Conservation (phyloP, 192 early-diverging fungal species). For the Coemansia sp. region DNA sequence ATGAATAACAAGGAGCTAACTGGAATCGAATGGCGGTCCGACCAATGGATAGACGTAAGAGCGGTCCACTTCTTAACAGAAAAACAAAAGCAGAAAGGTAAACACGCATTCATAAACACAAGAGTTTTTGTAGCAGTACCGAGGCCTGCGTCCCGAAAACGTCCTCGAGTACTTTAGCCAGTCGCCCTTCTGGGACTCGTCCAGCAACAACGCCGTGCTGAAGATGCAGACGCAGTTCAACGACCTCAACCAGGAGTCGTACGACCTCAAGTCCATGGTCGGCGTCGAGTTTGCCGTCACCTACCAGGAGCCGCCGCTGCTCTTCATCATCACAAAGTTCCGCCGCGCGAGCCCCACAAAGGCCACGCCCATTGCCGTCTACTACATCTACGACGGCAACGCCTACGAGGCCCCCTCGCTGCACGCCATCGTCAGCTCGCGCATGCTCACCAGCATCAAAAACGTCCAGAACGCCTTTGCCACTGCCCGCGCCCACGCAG, state of each 20-base stretch:
- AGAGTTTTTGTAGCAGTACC: slow-evolving; percentile 47
- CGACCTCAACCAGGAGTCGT: slow-evolving; percentile 54
- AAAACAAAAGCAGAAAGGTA: neutral
- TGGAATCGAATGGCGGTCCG: slow-evolving; percentile 61
- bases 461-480: slow-evolving; percentile 43
- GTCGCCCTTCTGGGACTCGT: slow-evolving; percentile 78
- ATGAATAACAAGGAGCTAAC: slow-evolving; percentile 56
- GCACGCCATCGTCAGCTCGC: slow-evolving; percentile 63
- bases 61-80: no score
- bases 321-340: slow-evolving; percentile 73
- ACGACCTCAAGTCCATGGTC: slow-evolving; percentile 59
- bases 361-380: slow-evolving; percentile 43
- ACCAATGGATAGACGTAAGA: slow-evolving; percentile 51
- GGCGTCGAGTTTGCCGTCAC: slow-evolving; percentile 74
- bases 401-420: slow-evolving; percentile 71
- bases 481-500: slow-evolving; percentile 23
- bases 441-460: slow-evolving; percentile 58
- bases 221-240: slow-evolving; percentile 82
- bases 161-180: slow-evolving; percentile 76
- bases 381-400: slow-evolving; percentile 69
- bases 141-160: slow-evolving; percentile 68
- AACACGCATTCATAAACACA: neutral
- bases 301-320: slow-evolving; percentile 59
- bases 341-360: slow-evolving; percentile 56
- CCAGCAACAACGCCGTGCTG: slow-evolving; percentile 73